Conservation (phyloP, 306 rosid genomes). For the Glycine tomentella region DNA sequence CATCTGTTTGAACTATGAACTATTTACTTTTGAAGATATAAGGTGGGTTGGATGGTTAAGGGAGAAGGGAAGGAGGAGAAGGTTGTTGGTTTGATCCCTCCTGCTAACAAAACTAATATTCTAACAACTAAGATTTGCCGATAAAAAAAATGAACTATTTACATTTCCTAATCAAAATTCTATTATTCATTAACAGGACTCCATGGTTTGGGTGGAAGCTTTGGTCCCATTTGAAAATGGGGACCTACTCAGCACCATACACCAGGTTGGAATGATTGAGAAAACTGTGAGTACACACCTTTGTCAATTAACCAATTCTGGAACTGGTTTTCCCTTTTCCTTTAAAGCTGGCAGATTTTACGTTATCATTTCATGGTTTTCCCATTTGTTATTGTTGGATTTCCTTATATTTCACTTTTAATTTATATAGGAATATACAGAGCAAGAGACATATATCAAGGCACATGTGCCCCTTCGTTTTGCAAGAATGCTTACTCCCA, state of each 20-base stretch:
- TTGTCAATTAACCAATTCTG: slow-evolving; percentile 15
- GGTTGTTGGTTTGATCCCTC: too few species aligned
- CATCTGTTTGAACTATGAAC: slow-evolving; percentile 37
- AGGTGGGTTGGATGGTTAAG: neutral
- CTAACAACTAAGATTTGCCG: too few species aligned
- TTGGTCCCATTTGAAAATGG: slow-evolving; percentile 92
- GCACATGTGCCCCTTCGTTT: slow-evolving; percentile 95
- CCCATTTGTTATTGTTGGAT: slow-evolving; percentile 19
- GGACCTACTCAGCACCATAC: slow-evolving; percentile 90
- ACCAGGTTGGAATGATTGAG: slow-evolving; percentile 96
- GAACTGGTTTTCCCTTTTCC: slow-evolving; percentile 12
- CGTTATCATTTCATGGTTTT: slow-evolving; percentile 12
- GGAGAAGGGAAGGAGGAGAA: too few species aligned
- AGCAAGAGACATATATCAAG: slow-evolving; percentile 80
- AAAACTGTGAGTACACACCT: slow-evolving; percentile 72
- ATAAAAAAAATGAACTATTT: neutral
- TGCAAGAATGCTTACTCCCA: slow-evolving; percentile 93
- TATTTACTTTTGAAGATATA: too few species aligned
- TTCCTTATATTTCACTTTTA: slow-evolving; percentile 32
- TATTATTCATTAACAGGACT: slow-evolving; percentile 60
- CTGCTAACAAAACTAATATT: too few species aligned
- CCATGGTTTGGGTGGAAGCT: slow-evolving; percentile 99
- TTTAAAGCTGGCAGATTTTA: slow-evolving; percentile 18
- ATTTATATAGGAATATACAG: slow-evolving; percentile 75
- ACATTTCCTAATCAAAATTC: slow-evolving; percentile 15